Percentiles rank a stretch among this genome's conserved stretches.
These are phyloP conservation scores for Lathyrus sativus DNA, from an alignment of 306 rosid genomes.

Conservation along the genomic window DNA sequence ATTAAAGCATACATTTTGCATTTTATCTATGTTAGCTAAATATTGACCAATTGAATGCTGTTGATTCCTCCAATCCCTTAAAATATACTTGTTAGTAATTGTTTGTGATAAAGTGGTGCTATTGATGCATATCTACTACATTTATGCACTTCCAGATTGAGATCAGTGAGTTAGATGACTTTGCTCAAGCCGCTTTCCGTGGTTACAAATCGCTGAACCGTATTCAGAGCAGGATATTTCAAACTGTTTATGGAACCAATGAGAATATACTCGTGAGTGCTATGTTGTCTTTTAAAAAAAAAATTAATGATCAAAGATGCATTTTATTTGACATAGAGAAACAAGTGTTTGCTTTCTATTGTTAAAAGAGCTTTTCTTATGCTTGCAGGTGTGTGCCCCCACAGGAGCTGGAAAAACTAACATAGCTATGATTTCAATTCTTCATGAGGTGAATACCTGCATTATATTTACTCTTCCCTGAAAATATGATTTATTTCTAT, in stretches of 20 bases:
- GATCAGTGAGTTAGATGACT: slow-evolving; percentile 83
- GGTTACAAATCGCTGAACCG: slow-evolving; percentile 91
- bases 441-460: slow-evolving; percentile 77
- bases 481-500: slow-evolving; percentile 28
- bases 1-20: slow-evolving; percentile 19
- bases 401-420: slow-evolving; percentile 99
- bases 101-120: slow-evolving; percentile 25
- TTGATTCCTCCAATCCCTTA: slow-evolving; percentile 27
- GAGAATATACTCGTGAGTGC: slow-evolving; percentile 88
- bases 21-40: slow-evolving; percentile 6
- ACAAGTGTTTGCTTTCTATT: slow-evolving; percentile 25
- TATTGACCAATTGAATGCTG: slow-evolving; percentile 21
- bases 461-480: slow-evolving; percentile 19
- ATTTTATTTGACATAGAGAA: slow-evolving; percentile 1
- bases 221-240: slow-evolving; percentile 89
- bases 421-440: slow-evolving; percentile 94
- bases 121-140: slow-evolving; percentile 36
- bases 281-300: slow-evolving; percentile 26
- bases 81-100: slow-evolving; percentile 20
- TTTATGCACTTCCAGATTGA: slow-evolving; percentile 67
- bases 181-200: slow-evolving; percentile 97
- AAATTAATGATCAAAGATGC: slow-evolving; percentile 13
- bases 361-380: slow-evolving; percentile 39
- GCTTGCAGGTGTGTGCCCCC: slow-evolving; percentile 93
- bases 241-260: slow-evolving; percentile 82